Base-by-base conservation (phyloP, 164 flowering plant species). In the Kalanchoe fedtschenkoi region DNA sequence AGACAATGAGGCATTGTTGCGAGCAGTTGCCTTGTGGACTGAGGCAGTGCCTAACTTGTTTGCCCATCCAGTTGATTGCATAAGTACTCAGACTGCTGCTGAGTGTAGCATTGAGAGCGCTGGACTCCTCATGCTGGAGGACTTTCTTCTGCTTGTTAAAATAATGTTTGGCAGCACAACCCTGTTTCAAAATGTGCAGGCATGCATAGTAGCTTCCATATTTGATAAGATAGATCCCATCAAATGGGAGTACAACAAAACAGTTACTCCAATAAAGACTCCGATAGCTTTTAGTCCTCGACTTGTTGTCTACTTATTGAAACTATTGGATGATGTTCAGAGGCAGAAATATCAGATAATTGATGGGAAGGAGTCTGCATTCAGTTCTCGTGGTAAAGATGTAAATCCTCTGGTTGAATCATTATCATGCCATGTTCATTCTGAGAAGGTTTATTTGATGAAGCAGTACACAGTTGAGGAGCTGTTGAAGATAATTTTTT, bases 271-370 rank as follows among this genome's bases (percentile, higher is more conserved):
- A 58, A n/a, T 59, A 43, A 86, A 72, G 75, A 78, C 84, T 15
- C 92, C 99, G 7, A 61, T 90, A 65, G 86, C 74, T 64, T 93
- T 83, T 75, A 80, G 69, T 35, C 97, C 99, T 55, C 82, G 81
- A 42, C 70, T 71, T 77, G 86, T 85, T 55, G 28, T 78, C 34
- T 77, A 71, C 60, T 34, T 86, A 7, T 43, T 90, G 69, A 90
- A 87, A 73, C 88, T 87, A 56, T 70, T 90, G 65, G 77, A 71
- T 44, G 87, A 88, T 65, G 65, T 88, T 58, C 78, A 73, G 66
- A 76, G 69, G 66, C 74, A 69, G 59, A 46, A 77, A 44, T 39
- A 69, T 68, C 77, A 65, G 66, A 61, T 68, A 62, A 39, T 70
- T 58, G 75, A 70, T 62, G 64, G 75, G 78, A 75, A 71, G 75